Percentiles rank a stretch among this genome's conserved stretches.
Conservation (phyloP, 768 basidiomycete species). For the Suillus clintonianus region DNA sequence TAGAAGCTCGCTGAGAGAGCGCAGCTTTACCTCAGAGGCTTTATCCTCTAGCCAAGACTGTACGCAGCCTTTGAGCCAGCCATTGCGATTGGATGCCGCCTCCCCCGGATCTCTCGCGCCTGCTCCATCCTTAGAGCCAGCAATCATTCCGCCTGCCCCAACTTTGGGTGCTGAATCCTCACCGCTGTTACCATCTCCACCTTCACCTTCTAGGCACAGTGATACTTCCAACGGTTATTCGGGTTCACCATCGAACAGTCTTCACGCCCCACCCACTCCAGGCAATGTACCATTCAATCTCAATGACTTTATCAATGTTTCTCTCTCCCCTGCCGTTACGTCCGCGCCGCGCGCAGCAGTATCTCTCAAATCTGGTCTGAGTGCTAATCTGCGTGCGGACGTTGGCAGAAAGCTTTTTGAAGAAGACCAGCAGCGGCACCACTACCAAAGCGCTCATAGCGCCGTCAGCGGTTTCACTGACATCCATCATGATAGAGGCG, state of each 20-base stretch:
- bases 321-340: slow-evolving; percentile 57
- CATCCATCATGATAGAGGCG: slow-evolving; percentile 27
- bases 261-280: slow-evolving; percentile 38
- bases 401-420: slow-evolving; percentile 71
- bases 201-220: slow-evolving; percentile 24
- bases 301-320: slow-evolving; percentile 73
- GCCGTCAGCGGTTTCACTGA: slow-evolving; percentile 19
- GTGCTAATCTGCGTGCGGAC: slow-evolving; percentile 60
- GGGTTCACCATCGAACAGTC: slow-evolving; percentile 9
- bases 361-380: slow-evolving; percentile 34
- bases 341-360: slow-evolving; percentile 32
- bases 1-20: slow-evolving; percentile 28
- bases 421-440: slow-evolving; percentile 60
- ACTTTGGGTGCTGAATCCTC: slow-evolving; percentile 25
- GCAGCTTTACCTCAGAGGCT: slow-evolving; percentile 23
- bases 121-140: slow-evolving; percentile 31
- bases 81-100: slow-evolving; percentile 18
- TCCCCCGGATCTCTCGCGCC: slow-evolving; percentile 22
- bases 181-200: slow-evolving; percentile 24
- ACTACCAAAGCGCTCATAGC: slow-evolving; percentile 14
- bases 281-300: slow-evolving; percentile 55
- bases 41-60: slow-evolving; percentile 26
- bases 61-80: slow-evolving; percentile 22
- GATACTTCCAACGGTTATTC: slow-evolving; percentile 10
- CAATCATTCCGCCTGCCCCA: slow-evolving; percentile 36